Evolutionary conservation across 2,329 filamentous ascomycete genomes (phyloP).

Genomic region (Fusarium musae): DNA sequence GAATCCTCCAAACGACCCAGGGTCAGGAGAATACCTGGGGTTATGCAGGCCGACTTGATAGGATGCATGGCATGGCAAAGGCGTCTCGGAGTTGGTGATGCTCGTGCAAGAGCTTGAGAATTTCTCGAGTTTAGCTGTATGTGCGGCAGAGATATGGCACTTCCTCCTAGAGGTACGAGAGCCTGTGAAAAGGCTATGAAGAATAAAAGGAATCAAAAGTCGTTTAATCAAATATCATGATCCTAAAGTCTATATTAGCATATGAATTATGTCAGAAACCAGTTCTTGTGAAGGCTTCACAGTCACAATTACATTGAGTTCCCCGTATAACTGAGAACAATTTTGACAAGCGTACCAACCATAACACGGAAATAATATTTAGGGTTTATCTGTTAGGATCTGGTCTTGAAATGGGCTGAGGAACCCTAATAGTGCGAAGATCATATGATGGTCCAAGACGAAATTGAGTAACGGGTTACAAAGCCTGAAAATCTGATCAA

Average conservation of each 20-base stretch:
- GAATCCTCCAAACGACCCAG: constrained; percentile 32
- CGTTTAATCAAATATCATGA: constrained; percentile 39
- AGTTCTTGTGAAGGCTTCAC: neutral
- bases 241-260: neutral
- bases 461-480: neutral
- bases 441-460: neutral
- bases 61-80: constrained; percentile 56
- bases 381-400: neutral
- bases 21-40: constrained; percentile 39
- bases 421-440: neutral
- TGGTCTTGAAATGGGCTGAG: neutral
- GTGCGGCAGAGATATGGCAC: constrained; percentile 42
- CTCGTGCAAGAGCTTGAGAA: constrained; percentile 47
- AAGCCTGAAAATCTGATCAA: neutral
- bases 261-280: neutral
- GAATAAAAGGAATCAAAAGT: constrained; percentile 43
- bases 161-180: constrained; percentile 41
- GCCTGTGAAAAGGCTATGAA: constrained; percentile 40
- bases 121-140: constrained; percentile 46
- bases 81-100: constrained; percentile 57
- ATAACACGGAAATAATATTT: too few relatives aligned
- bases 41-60: constrained; percentile 48
- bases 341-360: neutral
- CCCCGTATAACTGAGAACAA: neutral
- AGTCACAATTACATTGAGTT: neutral